These are phyloP conservation scores for Penicillium malachiteum DNA, from an alignment of 495 filamentous ascomycete species.

Conservation along the genomic window DNA sequence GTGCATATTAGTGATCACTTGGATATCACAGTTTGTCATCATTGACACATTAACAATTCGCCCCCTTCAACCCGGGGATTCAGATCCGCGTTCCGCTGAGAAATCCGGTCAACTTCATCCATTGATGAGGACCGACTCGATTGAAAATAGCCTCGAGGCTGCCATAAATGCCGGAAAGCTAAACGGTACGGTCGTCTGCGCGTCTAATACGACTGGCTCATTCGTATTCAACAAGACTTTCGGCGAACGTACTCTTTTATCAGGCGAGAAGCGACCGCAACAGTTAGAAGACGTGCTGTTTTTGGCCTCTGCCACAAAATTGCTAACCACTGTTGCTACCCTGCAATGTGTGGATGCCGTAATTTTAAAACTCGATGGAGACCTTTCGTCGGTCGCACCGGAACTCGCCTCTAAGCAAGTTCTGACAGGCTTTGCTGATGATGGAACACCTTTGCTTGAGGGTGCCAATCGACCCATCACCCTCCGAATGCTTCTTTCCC, in stretches of 20 bases:
- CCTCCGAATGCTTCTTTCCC: conserved; percentile 46
- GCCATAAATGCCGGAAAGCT: conserved; percentile 26
- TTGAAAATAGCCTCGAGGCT: conserved; percentile 28
- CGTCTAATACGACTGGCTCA: conserved; percentile 19
- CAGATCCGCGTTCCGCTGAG: too few relatives aligned
- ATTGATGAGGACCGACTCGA: conserved; percentile 6
- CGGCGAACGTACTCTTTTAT: conserved; percentile 34
- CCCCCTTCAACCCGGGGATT: too few relatives aligned
- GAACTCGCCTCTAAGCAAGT: conserved; percentile 40
- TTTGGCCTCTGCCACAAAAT: conserved; percentile 26
- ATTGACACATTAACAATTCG: too few relatives aligned
- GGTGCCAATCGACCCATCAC: conserved; percentile 35
- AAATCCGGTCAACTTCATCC: background rate
- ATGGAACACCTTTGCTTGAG: conserved; percentile 22
- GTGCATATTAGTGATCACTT: too few relatives aligned
- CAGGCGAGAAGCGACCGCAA: conserved; percentile 38
- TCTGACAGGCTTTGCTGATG: conserved; percentile 37
- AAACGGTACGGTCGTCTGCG: conserved; percentile 25
- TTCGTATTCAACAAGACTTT: conserved; percentile 30
- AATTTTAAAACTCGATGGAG: conserved; percentile 38
- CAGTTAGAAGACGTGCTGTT: conserved; percentile 32
- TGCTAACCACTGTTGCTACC: conserved; percentile 26
- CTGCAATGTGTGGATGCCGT: conserved; percentile 52
- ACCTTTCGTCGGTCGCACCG: conserved; percentile 38
- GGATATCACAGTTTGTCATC: too few relatives aligned